These are phyloP conservation scores for Cymbopogon flexuosus DNA, from an alignment of 202 grass and related monocot species.

Conservation along the genomic window DNA sequence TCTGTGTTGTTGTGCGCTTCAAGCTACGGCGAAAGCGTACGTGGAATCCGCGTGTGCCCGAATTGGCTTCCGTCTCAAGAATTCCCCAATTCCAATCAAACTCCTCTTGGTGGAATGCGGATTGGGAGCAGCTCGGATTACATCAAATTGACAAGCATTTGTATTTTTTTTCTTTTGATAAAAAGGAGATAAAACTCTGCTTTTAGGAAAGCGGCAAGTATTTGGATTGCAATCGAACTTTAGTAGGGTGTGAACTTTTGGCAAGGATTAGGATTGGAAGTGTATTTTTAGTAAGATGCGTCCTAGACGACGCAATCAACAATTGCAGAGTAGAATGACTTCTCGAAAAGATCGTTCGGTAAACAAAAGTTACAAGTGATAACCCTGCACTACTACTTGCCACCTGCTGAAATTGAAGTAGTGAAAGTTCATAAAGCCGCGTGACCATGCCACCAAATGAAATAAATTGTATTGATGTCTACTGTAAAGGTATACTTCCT, in stretches of 20 bases:
- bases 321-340: background rate
- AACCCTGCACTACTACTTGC: background rate
- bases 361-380: background rate
- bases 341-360: background rate
- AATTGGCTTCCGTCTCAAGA: conserved; percentile 17
- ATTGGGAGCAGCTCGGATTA: background rate
- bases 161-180: background rate
- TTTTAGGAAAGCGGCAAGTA: background rate
- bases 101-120: background rate
- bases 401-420: background rate
- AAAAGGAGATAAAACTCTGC: background rate
- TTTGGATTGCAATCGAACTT: background rate
- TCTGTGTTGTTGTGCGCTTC: conserved; percentile 35
- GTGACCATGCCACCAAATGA: no score
- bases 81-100: background rate
- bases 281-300: background rate
- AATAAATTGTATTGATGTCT: background rate
- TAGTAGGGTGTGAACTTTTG: background rate
- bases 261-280: background rate
- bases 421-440: background rate
- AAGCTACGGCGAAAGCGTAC: conserved; percentile 33
- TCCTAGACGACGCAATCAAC: background rate
- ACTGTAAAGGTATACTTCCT: background rate
- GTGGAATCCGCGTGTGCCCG: conserved; percentile 27
- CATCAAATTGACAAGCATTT: background rate